Evolutionary conservation across 2,329 filamentous ascomycete genomes (phyloP).

Genomic region (Hypoxylon sp.): DNA sequence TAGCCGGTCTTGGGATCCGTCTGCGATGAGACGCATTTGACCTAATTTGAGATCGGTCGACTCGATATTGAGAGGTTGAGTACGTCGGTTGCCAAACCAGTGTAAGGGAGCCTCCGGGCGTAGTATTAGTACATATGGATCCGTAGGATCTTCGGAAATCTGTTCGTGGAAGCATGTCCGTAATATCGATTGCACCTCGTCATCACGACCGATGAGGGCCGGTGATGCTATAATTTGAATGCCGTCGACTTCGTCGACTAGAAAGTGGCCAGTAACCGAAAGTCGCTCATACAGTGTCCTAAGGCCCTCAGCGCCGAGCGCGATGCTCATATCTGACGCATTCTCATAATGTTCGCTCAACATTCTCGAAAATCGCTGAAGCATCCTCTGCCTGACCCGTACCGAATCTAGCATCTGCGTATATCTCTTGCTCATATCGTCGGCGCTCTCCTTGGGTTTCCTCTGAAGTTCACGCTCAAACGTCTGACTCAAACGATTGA

Average conservation of each 20-base stretch:
- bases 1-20: constrained; percentile 85
- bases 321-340: constrained; percentile 93
- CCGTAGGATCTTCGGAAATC: constrained; percentile 78
- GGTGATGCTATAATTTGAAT: constrained; percentile 90
- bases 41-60: constrained; percentile 88
- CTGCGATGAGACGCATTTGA: constrained; percentile 88
- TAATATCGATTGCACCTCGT: constrained; percentile 88
- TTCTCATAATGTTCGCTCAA: constrained; percentile 96
- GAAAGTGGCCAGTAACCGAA: constrained; percentile 86
- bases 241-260: constrained; percentile 84
- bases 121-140: constrained; percentile 89
- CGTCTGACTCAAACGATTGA: constrained; percentile 87
- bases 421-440: constrained; percentile 97
- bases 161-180: constrained; percentile 74
- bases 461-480: constrained; percentile 93
- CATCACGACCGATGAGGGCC: constrained; percentile 78
- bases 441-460: constrained; percentile 84
- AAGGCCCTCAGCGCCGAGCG: constrained; percentile 75
- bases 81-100: constrained; percentile 86
- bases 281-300: constrained; percentile 86
- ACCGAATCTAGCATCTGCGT: constrained; percentile 96
- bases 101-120: constrained; percentile 82
- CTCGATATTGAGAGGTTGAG: constrained; percentile 80
- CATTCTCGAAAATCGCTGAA: constrained; percentile 94
- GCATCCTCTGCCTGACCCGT: constrained; percentile 93